Evolutionary conservation across 108 stramenopile species (phyloP), one percentile per base, ranked within the genome.

Genomic region (Seminavis robusta): DNA sequence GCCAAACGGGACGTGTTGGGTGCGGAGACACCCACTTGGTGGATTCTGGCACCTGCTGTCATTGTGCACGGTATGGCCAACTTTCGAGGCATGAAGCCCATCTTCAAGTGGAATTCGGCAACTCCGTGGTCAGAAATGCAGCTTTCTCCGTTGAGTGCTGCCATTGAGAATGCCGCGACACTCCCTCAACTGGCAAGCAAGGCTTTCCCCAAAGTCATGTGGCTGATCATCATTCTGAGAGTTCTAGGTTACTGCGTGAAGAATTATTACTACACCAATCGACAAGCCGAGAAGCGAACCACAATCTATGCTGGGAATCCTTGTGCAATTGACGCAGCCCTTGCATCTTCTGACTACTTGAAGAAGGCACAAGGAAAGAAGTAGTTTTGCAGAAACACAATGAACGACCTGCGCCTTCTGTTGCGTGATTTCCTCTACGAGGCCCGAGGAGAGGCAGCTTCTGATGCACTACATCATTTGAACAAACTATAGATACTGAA

Each of bases 71-170:
- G 87, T 6, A 90, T 90, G 82, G 94, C 94, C 11, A 93, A 92
- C 59, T 92, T 96, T 49, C 69, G 94, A 47, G 95, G 91, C 20
- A 92, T 84, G 87, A 54, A 71, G 65, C 95, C 95, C 6, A 54
- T 97, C 4, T 94, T 94, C 73, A 94, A 94, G 69, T 95, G 94
- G 94, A 90, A 88, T 53, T 86, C 94, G 5, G 61, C 88, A 6
- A 90, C 86, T 1, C 95, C 94, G 6, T 97, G 95, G 95, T 78
- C 86, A 11, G 95, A 97, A 52, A 94, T 94, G 91, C 93, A 94
- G 61, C 46, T 91, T n/a, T 78, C 81, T 21, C 86, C 81, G 27
- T 65, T 84, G 50, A 74, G 59, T 51, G n/a, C n/a, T n/a, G n/a
- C n/a, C n/a, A 30, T 43, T 21, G 69, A 61, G 28, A 67, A 47